Conservation (phyloP, 2,329 filamentous ascomycete genomes). For the Exophiala lecanii-corni region DNA sequence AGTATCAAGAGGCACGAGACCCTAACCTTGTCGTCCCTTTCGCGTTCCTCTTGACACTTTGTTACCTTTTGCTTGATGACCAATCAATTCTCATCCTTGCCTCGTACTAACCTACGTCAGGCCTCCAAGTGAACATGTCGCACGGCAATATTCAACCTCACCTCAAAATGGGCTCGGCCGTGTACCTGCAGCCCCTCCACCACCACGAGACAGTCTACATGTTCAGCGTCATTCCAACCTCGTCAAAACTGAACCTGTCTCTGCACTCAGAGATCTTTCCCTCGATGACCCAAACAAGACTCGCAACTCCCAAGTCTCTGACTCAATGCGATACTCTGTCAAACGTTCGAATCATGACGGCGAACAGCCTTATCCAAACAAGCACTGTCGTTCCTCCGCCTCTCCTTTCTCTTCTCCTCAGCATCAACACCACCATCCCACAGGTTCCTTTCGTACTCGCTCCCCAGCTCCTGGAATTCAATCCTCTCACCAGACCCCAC, state of each 20-base stretch:
- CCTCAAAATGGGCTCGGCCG: too few relatives aligned
- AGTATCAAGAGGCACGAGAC: too few relatives aligned
- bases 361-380: constrained; percentile 10
- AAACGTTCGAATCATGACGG: constrained; percentile 15
- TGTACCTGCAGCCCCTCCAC: too few relatives aligned
- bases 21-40: too few relatives aligned
- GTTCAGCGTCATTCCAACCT: too few relatives aligned
- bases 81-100: too few relatives aligned
- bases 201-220: too few relatives aligned
- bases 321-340: constrained; percentile 4
- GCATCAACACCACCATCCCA: constrained; percentile 4
- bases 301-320: constrained; percentile 1
- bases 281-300: constrained; percentile 3
- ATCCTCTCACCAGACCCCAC: constrained; percentile 11
- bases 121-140: too few relatives aligned
- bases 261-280: constrained; percentile 1
- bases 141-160: too few relatives aligned
- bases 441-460: constrained; percentile 7
- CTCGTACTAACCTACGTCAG: too few relatives aligned
- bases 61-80: too few relatives aligned
- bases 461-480: constrained; percentile 9
- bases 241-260: background rate
- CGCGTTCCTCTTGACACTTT: too few relatives aligned
- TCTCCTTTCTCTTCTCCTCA: constrained; percentile 11
- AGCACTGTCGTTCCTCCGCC: constrained; percentile 11